Base-by-base conservation (phyloP, 202 grass and related monocot species). In the Panicum hallii region DNA sequence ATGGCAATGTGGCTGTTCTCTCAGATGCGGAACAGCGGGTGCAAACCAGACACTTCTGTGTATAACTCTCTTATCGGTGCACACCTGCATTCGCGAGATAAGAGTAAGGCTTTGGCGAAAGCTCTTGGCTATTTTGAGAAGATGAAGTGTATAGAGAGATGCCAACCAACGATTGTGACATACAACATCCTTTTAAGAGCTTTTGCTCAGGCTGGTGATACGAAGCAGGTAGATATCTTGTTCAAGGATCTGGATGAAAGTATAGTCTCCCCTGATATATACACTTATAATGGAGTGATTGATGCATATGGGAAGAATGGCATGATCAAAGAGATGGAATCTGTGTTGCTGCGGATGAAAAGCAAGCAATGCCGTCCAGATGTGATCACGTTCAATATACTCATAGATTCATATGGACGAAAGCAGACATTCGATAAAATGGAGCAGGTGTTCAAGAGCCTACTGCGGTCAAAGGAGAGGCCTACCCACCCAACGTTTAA, bases 1-100 rank as follows among this genome's bases (percentile, higher is more conserved):
- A 99, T 97, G 97, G 93, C 97, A 82, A 97, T 99, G 93, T 99
- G 97, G 92, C 79, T 99, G 2, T 97, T 99, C 69, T 97, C 93
- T 61, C 91, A 99, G 80, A 99, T 99, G 93, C 82, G 90, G 70
- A 99, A 90, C 87, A 94, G 93, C 13, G 90, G 90, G 14, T 99
- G 93, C 54, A 93, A 88, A 68, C 90, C 91, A 0, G 97, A 99
- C 42, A 91, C 92, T 14, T 97, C 97, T 43, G 97, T 99, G 1
- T 99, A 99, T 53, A 99, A 99, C 72, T 88, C 96, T 64, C 90
- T 99, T 10, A 95, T 99, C 28, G 79, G 91, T 0, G 92, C 93
- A 0, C 97, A 97, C 67, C 83, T 99, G 47, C 93, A 97, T 86
- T 99, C 93, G 6, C 82, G 90, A 11, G 91, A 99, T 85, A 99